Evolutionary conservation across 2,329 filamentous ascomycete genomes (phyloP).

Genomic region (Colletotrichum limetticola): DNA sequence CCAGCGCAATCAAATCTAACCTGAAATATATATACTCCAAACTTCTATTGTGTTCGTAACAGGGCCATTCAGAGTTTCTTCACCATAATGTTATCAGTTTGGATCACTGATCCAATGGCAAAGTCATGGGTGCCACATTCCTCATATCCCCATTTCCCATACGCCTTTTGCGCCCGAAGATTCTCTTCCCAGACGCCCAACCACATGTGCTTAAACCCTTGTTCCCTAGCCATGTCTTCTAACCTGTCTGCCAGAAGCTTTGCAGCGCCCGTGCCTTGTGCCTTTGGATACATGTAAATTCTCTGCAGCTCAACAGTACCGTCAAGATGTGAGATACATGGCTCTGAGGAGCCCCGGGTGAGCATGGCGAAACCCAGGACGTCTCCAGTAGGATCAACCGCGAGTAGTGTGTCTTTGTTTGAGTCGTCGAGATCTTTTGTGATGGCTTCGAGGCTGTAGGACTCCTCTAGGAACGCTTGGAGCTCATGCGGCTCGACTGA

Average conservation of each 20-base stretch:
- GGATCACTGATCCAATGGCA: conserved; percentile 50
- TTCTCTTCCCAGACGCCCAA: conserved; percentile 62
- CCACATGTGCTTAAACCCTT: conserved; percentile 54
- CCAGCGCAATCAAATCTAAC: no score
- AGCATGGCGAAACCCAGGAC: conserved; percentile 55
- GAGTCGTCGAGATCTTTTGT: conserved; percentile 38
- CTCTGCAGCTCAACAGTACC: conserved; percentile 53
- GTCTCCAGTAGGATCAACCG: conserved; percentile 21
- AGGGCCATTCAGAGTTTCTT: conserved; percentile 41
- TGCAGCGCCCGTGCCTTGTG: conserved; percentile 52
- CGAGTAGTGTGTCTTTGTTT: conserved; percentile 42
- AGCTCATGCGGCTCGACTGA: conserved; percentile 51
- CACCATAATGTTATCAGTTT: conserved; percentile 55
- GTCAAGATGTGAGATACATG: conserved; percentile 46
- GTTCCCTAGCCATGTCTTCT: conserved; percentile 46
- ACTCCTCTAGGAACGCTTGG: conserved; percentile 47
- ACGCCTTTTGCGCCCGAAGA: conserved; percentile 48
- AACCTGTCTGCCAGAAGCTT: conserved; percentile 43
- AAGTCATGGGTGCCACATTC: conserved; percentile 54
- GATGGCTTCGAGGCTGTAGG: conserved; percentile 49
- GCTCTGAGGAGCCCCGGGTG: conserved; percentile 49
- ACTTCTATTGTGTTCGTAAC: no score
- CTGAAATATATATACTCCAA: no score
- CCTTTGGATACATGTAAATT: conserved; percentile 50
- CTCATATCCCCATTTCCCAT: conserved; percentile 52